Percentiles rank a stretch among this genome's conserved stretches.
These are phyloP conservation scores for Beta corolliflora DNA, from an alignment of 179 eudicot genomes.

Conservation along the genomic window DNA sequence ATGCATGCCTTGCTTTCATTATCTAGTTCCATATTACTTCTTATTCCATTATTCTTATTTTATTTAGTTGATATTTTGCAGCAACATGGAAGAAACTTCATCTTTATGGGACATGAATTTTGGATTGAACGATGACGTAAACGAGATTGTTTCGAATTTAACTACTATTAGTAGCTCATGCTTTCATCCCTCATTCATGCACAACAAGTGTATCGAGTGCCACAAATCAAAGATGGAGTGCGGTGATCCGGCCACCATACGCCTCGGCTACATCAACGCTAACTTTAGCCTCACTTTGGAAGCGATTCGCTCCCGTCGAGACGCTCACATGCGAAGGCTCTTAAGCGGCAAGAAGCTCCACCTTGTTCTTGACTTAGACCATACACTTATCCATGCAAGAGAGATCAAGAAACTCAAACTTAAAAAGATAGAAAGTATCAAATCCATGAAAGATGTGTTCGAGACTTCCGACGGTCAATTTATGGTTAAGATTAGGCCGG, in stretches of 20 bases:
- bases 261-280: neutral
- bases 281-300: neutral
- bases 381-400: constrained; percentile 2
- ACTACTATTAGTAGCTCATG: no score
- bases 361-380: constrained; percentile 20
- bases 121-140: no score
- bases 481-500: constrained; percentile 7
- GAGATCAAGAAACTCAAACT: neutral
- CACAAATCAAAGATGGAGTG: no score
- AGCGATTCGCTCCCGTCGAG: neutral
- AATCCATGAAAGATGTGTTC: neutral
- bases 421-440: neutral
- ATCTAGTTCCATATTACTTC: no score
- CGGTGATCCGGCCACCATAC: neutral
- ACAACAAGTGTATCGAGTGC: no score
- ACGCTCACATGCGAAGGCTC: neutral
- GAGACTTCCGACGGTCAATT: neutral
- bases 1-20: no score
- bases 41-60: no score
- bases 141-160: no score
- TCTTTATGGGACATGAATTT: no score
- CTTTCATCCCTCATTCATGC: no score
- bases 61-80: no score
- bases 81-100: no score
- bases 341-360: neutral